Base-by-base conservation (phyloP, 1,139 yeast genomes). In the Pichia terricola region DNA sequence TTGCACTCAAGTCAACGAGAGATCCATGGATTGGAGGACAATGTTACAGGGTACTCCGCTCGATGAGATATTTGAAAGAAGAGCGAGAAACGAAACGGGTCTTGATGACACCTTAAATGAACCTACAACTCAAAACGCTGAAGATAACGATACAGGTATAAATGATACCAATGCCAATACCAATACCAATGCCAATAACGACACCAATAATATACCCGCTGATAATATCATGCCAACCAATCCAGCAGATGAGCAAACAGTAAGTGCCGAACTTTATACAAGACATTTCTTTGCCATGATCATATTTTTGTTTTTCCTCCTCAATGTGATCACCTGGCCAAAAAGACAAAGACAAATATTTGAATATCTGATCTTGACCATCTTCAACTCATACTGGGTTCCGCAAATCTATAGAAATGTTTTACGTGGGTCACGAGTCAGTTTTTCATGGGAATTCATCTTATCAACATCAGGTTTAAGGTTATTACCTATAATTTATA, bases 361-460 rank as follows among this genome's bases (percentile, higher is more conserved):
- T 57, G 95, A 87, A 58, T 78, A 74, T 47, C 45, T 72, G 2
- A 65, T 75, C 1, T 59, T 81, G 5, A 49, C 79, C 2, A 45
- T 70, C 1, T 57, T 81, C 32, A 84, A 79, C 59, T 84, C 95
- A 0, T 79, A 76, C 53, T 89, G 96, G 96, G 53, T 83, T n/a
- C 96, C 96, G 0, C 98, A 89, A 60, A 81, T 87, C 41, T 76
- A 79, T 49, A 70, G 96, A 54, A 86, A 87, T 57, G 79, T 84
- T 4, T 63, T 83, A 26, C 72, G 86, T 46, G 91, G 91, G 28
- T 70, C 85, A n/a, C 67, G 81, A 44, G 67, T 69, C 35, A 75
- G 88, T 4, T 79, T 84, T 53, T 64, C 69, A 37, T 81, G 88
- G 86, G 73, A 74, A 47, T 91, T 83, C 55, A 72, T 88, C 25